Evolutionary conservation across 441 rosid species (phyloP).

Genomic region (Croton laevigatus): DNA sequence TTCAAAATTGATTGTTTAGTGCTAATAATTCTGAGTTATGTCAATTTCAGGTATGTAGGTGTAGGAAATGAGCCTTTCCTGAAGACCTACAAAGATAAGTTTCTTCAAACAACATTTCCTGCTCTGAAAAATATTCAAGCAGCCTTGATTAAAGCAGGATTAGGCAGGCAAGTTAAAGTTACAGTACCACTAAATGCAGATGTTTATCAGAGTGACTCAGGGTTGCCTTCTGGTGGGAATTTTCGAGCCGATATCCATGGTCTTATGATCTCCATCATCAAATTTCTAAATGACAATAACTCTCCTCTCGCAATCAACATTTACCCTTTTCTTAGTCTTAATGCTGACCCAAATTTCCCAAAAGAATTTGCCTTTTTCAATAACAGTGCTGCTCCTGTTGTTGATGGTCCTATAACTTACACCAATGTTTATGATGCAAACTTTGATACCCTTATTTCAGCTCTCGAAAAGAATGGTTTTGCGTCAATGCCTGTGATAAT

Average conservation of each 20-base stretch:
- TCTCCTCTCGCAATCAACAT: slow-evolving; percentile 62
- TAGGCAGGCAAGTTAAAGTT: slow-evolving; percentile 59
- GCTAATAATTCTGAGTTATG: background rate
- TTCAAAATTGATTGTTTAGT: background rate
- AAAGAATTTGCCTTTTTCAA: slow-evolving; percentile 67
- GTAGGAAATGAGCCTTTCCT: slow-evolving; percentile 84
- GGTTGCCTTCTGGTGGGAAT: slow-evolving; percentile 65
- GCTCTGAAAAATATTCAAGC: slow-evolving; percentile 79
- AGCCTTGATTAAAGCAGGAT: slow-evolving; percentile 72
- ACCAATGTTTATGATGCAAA: slow-evolving; percentile 80
- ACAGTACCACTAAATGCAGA: slow-evolving; percentile 78
- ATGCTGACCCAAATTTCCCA: slow-evolving; percentile 75
- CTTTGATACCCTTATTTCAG: slow-evolving; percentile 66
- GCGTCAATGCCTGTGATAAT: slow-evolving; percentile 50
- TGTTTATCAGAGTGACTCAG: slow-evolving; percentile 48
- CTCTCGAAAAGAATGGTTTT: slow-evolving; percentile 74
- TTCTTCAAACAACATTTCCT: slow-evolving; percentile 47
- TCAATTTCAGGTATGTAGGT: slow-evolving; percentile 50
- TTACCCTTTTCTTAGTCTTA: slow-evolving; percentile 78
- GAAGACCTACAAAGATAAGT: slow-evolving; percentile 53
- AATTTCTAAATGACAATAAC: slow-evolving; percentile 50
- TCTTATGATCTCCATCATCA: slow-evolving; percentile 54
- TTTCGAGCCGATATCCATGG: slow-evolving; percentile 57
- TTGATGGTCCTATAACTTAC: slow-evolving; percentile 66
- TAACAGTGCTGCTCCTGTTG: slow-evolving; percentile 49